Base-by-base conservation (phyloP, 257 asterid genomes). In the Nicotiana attenuata region DNA sequence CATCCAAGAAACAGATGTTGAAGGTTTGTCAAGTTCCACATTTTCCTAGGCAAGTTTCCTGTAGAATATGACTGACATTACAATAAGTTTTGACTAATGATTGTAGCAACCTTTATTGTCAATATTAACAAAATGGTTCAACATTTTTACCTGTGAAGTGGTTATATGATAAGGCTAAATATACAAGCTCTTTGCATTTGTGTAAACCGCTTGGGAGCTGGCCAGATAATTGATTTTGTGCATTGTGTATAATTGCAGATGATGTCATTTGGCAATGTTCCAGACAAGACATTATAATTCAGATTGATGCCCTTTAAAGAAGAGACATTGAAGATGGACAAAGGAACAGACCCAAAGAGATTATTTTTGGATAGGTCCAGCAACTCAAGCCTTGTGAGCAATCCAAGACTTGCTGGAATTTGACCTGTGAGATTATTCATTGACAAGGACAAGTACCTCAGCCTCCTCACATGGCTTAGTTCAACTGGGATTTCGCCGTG, bases 141-240 rank as follows among this genome's bases (percentile, higher is more conserved):
- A 16, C 5, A 56, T 17, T 5, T 56, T 59, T 69, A 69, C 84
- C 89, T 16, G 7, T 16, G 38, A 88, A 50, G 59, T 3, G 47
- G 31, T 88, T 88, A 14, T 7, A 0, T 33, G 82, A 65, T 10
- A 86, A 19, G 3, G 53, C 19, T 5, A 83, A 16, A 35, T 20
- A 1, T 52, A 10, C 29, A 75, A 83, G 81, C 9, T 77, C 50
- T 76, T 55, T 66, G 83, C 71, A 86, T 80, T 65, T 71, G 11
- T 10, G 64, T 63, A 33, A 81, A 5, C 5, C 3, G 5, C 76
- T 77, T 55, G 86, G 86, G n/a, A 85, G 50, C 20, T 41, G 68
- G 11, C 86, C 86, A 0, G 81, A 60, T 3, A 83, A 19, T 2
- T 83, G 82, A 77, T 85, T 81, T 9, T 19, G 20, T 56, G 60